These are phyloP conservation scores for Zygoascus flipseniorum DNA, from an alignment of 805 yeast genomes.

Conservation along the genomic window DNA sequence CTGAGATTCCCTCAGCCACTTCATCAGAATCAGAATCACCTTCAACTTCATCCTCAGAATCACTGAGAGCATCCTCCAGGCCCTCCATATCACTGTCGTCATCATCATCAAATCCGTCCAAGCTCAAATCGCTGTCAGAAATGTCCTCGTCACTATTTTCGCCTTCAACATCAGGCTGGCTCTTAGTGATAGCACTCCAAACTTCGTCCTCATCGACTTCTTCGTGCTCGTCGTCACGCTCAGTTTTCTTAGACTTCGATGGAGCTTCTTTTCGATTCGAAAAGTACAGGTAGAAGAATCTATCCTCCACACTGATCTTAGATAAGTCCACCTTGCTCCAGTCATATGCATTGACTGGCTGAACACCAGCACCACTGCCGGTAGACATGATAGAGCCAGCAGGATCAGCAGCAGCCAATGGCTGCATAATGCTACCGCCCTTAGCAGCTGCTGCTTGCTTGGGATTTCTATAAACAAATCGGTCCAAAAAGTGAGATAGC, in stretches of 20 bases:
- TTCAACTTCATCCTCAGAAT: slow-evolving; percentile 26
- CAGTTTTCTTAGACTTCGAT: slow-evolving; percentile 20
- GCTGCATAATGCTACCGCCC: slow-evolving; percentile 96
- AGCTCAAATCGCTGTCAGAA: slow-evolving; percentile 13
- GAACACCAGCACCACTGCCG: slow-evolving; percentile 21
- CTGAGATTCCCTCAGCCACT: slow-evolving; percentile 21
- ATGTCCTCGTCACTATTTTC: slow-evolving; percentile 52
- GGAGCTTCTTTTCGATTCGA: slow-evolving; percentile 41
- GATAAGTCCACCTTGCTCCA: slow-evolving; percentile 58
- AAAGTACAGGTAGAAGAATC: slow-evolving; percentile 82
- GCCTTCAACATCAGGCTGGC: slow-evolving; percentile 64
- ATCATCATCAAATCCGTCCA: slow-evolving; percentile 35
- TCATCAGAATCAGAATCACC: slow-evolving; percentile 15
- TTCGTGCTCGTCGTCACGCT: slow-evolving; percentile 29
- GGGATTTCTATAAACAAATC: slow-evolving; percentile 91
- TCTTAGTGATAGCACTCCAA: slow-evolving; percentile 71
- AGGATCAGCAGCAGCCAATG: slow-evolving; percentile 69
- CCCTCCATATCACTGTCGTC: slow-evolving; percentile 23
- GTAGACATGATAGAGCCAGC: slow-evolving; percentile 26
- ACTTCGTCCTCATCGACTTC: slow-evolving; percentile 55
- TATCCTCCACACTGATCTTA: slow-evolving; percentile 77
- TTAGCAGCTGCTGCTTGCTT: slow-evolving; percentile 62
- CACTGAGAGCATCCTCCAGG: slow-evolving; percentile 23
- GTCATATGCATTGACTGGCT: slow-evolving; percentile 75
- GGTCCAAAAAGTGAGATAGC: slow-evolving; percentile 82